Evolutionary conservation across 768 basidiomycete species (phyloP), one percentile per base, ranked within the genome.

Genomic region (Serendipita sp.): DNA sequence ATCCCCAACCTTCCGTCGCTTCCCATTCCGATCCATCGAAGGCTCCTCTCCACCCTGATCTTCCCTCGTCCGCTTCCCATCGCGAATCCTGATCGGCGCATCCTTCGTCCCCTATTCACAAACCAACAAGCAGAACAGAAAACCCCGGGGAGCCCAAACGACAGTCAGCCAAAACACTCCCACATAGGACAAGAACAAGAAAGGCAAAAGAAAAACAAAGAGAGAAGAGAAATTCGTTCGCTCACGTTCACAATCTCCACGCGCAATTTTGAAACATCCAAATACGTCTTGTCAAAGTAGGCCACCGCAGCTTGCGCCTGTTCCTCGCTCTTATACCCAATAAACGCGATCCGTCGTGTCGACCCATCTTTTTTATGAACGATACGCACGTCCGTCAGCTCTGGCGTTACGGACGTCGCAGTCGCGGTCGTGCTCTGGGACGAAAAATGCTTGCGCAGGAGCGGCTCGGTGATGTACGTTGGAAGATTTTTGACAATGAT

Each of bases 331-430:
- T 88, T 91, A 77, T 84, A 97, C 0, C 96, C 96, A 7, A 95
- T 78, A 69, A 98, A 99, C 0, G 88, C 96, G 71, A 99, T 94
- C 34, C 89, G 79, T 5, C 96, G 78, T 0, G 87, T 85, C 0
- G 84, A 85, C 0, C 91, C 92, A 70, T 90, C 84, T 0, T 73
- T 74, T 71, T 89, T 88, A 28, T 77, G 77, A 2, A 90, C 82
- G 60, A 97, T 79, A 71, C 89, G 89, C 58, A 85, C 77, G 74
- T 98, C 96, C 3, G 96, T 99, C 50, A 96, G 78, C 1, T 78
- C 81, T n/a, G 17, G 24, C 45, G 20, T 20, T 17, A 9, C 5
- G 1, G 20, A 7, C 26, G 20, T 28, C 2, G 84, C 87, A 0
- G 75, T 74, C 1, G 85, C 86, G 20, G 80, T 79, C 26, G 75